These are phyloP conservation scores for Candida sojae DNA, from an alignment of 1,139 yeast genomes.

Conservation along the genomic window DNA sequence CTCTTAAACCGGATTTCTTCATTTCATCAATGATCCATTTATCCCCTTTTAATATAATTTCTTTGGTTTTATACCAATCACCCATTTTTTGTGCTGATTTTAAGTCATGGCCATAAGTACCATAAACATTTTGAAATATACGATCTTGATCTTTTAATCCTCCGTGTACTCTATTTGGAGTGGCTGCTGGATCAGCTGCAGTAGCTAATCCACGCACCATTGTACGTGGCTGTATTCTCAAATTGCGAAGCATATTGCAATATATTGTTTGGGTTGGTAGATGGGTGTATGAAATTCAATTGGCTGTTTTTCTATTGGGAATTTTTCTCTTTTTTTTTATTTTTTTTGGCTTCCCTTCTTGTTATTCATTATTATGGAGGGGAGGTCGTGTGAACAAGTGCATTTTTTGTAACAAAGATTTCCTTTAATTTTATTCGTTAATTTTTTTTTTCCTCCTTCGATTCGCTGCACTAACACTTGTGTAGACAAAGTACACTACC, in stretches of 20 bases:
- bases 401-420: constrained; percentile 21
- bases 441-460: background rate
- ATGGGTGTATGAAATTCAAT: background rate
- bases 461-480: background rate
- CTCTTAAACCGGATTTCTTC: constrained; percentile 82
- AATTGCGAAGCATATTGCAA: constrained; percentile 23
- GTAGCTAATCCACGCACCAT: constrained; percentile 42
- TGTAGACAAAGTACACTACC: too few relatives aligned
- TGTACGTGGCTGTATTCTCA: constrained; percentile 15
- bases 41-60: constrained; percentile 77
- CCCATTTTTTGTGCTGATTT: constrained; percentile 78
- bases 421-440: constrained; percentile 25
- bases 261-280: background rate
- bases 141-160: constrained; percentile 82
- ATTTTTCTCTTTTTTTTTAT: background rate
- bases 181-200: constrained; percentile 47
- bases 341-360: constrained; percentile 11
- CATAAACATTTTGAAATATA: constrained; percentile 80
- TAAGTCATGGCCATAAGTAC: constrained; percentile 71
- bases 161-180: constrained; percentile 66
- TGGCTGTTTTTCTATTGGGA: constrained; percentile 7
- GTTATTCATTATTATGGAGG: constrained; percentile 3
- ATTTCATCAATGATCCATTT: constrained; percentile 86
- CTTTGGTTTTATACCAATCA: constrained; percentile 90
- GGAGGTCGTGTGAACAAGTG: background rate